These are phyloP conservation scores for Lecanosticta acicola DNA, from an alignment of 2,329 filamentous ascomycete species.

Conservation along the genomic window DNA sequence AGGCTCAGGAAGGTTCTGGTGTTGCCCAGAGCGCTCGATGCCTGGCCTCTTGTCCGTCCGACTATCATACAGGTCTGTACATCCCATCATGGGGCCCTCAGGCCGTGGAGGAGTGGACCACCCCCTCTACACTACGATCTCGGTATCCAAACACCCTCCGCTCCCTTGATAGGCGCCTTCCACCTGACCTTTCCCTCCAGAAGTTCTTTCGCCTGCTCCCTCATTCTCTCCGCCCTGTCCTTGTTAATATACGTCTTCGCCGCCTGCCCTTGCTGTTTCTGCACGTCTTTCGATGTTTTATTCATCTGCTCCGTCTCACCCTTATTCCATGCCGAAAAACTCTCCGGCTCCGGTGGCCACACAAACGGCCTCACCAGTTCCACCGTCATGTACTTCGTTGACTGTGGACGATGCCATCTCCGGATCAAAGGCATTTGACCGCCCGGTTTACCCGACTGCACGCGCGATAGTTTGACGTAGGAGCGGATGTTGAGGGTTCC, in stretches of 20 bases:
- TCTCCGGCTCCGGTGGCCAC: constrained; percentile 67
- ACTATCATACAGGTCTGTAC: background rate
- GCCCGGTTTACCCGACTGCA: constrained; percentile 47
- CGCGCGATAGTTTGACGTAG: constrained; percentile 65
- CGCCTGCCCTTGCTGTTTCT: constrained; percentile 31
- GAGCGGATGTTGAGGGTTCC: constrained; percentile 68
- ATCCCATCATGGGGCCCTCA: too few species aligned
- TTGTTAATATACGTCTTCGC: constrained; percentile 33
- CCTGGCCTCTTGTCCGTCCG: background rate
- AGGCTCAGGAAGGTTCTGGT: too few species aligned
- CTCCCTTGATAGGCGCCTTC: constrained; percentile 28
- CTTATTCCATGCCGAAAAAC: constrained; percentile 46
- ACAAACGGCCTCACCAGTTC: constrained; percentile 83
- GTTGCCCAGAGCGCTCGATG: too few species aligned
- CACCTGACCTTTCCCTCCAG: constrained; percentile 58
- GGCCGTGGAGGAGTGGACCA: too few species aligned
- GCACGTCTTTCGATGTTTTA: constrained; percentile 37
- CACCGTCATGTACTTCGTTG: constrained; percentile 89
- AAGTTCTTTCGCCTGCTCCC: constrained; percentile 58
- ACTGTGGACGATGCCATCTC: constrained; percentile 62
- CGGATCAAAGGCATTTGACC: constrained; percentile 26
- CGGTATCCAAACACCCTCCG: background rate
- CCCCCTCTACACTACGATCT: background rate
- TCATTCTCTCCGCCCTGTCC: constrained; percentile 42
- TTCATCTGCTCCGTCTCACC: constrained; percentile 23